Percentiles rank a stretch among this genome's conserved stretches.
Conservation (phyloP, 1,284 basidiomycete genomes). For the Naganishia albida region DNA sequence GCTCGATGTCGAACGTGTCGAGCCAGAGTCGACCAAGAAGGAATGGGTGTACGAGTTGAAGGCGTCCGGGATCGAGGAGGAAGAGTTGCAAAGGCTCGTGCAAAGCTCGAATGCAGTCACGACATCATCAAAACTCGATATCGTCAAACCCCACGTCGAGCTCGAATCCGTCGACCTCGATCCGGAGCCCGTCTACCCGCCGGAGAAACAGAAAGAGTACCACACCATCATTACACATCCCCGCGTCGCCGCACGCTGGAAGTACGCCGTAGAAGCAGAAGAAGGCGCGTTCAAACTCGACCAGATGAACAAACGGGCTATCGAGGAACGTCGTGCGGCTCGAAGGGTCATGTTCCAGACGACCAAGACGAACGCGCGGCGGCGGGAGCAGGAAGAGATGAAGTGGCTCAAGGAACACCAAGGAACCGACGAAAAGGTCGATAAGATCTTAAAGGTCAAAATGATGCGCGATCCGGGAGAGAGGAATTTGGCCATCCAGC, state of each 20-base stretch:
- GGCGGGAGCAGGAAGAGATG: slow-evolving; percentile 20
- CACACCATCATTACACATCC: slow-evolving; percentile 20
- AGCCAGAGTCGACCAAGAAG: slow-evolving; percentile 24
- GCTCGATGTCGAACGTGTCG: slow-evolving; percentile 16
- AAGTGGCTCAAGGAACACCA: slow-evolving; percentile 15
- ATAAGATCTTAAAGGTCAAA: slow-evolving; percentile 18
- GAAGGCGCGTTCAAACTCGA: slow-evolving; percentile 17
- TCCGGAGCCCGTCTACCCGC: slow-evolving; percentile 23
- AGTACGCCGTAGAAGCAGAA: slow-evolving; percentile 24
- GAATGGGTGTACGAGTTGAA: slow-evolving; percentile 29
- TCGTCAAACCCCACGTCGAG: slow-evolving; percentile 6
- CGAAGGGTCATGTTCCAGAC: slow-evolving; percentile 25
- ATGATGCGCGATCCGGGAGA: slow-evolving; percentile 2
- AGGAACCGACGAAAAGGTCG: slow-evolving; percentile 11
- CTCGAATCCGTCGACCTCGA: slow-evolving; percentile 18
- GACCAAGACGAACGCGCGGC: slow-evolving; percentile 17
- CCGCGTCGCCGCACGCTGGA: slow-evolving; percentile 8
- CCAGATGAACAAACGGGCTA: slow-evolving; percentile 20
- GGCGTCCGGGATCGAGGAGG: slow-evolving; percentile 10
- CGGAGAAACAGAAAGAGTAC: slow-evolving; percentile 8
- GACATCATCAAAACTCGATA: neutral
- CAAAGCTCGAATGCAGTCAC: neutral
- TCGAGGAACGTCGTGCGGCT: slow-evolving; percentile 10
- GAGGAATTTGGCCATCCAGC: slow-evolving; percentile 7
- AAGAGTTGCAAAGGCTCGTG: neutral